Conservation (phyloP, 257 asterid genomes). For the Lycium ferocissimum region DNA sequence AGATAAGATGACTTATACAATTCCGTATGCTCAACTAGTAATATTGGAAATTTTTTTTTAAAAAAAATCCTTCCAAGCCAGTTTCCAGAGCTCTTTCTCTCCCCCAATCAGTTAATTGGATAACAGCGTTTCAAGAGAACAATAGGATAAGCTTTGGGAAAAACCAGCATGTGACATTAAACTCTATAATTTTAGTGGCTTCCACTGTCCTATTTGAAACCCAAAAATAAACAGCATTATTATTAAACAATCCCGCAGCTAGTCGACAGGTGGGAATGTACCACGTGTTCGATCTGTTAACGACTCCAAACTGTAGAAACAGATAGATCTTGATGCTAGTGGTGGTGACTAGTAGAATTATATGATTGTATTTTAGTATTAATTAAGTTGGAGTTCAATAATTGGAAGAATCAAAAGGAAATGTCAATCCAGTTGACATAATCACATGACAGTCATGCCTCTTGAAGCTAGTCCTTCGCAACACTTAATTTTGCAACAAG, state of each 20-base stretch:
- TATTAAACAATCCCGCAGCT: neutral
- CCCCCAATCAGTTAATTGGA: neutral
- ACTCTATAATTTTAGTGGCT: neutral
- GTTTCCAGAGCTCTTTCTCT: neutral
- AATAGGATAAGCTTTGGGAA: neutral
- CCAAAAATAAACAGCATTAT: neutral
- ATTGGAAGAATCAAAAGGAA: constrained; percentile 19
- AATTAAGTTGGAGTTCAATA: constrained; percentile 13
- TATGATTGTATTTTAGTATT: neutral
- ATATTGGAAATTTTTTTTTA: neutral
- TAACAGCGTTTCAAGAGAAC: neutral
- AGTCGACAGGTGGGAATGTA: constrained; percentile 7
- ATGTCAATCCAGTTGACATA: constrained; percentile 27
- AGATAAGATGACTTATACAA: neutral
- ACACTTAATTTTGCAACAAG: neutral
- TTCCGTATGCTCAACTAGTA: neutral
- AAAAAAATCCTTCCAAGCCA: neutral
- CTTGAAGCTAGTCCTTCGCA: too few relatives aligned
- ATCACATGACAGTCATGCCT: too few relatives aligned
- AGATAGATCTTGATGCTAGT: constrained; percentile 1
- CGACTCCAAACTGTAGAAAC: constrained; percentile 12
- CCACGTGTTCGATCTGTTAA: neutral
- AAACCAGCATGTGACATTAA: neutral
- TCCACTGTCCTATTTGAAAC: neutral
- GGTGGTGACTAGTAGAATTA: constrained; percentile 12